Evolutionary conservation across 257 asterid species (phyloP), one percentile per base, ranked within the genome.

Genomic region (Penstemon barbatus): DNA sequence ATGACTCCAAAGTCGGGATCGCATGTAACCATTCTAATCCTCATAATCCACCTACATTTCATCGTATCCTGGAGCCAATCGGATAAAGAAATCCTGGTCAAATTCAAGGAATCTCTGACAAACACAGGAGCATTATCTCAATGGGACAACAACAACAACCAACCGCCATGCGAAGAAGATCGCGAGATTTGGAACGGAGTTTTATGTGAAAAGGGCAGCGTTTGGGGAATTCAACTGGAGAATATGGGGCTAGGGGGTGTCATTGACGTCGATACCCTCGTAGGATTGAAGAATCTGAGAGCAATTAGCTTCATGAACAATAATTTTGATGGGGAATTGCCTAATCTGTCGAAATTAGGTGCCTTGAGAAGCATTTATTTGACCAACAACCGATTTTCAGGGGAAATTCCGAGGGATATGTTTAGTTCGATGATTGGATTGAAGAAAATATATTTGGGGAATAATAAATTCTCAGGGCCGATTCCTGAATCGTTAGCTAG

Each of bases 381-480:
- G n/a, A 72, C 87, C 3, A 42, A 68, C 49, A 89, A 89, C 53
- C 74, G 77, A 66, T 89, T 89, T 38, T 77, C 85, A 0, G 88
- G 91, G 3, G 80, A 58, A 57, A 80, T 89, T 4, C 68, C 75
- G 0, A 9, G 37, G 6, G 19, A 4, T 8, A 15, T 71, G 13
- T 89, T 89, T 15, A 18, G 55, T 3, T 79, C 85, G 69, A 83
- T 87, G 91, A 4, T 18, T 4, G 78, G 78, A 0, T 61, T 89
- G 62, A 89, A 83, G 87, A 89, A 83, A 51, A 76, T 89, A 60
- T 79, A 86, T 70, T 48, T 89, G 75, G 81, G 80, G 1, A 65
- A 76, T 55, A 89, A 89, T 57, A 50, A 63, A 52, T 73, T 89
- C 0, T 39, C 74, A 2, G 96, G 95, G 6, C 9, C 48, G 4